Base-by-base conservation (phyloP, 768 basidiomycete genomes). In the Kondoa malvinella region DNA sequence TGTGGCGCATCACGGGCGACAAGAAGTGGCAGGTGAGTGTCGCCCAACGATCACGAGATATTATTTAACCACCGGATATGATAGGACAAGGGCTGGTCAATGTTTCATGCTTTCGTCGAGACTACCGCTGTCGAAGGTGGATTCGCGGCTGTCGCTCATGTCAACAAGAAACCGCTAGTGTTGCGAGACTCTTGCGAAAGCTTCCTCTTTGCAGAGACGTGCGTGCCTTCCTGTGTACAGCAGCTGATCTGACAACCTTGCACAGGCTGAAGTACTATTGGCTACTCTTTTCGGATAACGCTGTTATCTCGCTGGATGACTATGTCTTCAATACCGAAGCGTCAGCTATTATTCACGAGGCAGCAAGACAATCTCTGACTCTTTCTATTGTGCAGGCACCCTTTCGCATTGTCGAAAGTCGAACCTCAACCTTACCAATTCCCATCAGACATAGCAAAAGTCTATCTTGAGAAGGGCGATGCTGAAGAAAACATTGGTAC, bases 301-400 rank as follows among this genome's bases (percentile, higher is more conserved):
- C 88, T 70, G 80, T 80, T 1, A 70, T 87, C 40, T 78, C 79
- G 33, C 74, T 81, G 27, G 79, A 81, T 72, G 72, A 77, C 66
- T 81, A 75, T 74, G 79, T 81, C 34, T 81, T 81, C 76, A 81
- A 80, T 73, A 82, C 81, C 17, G 81, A 82, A 76, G 89, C 87
- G 2, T 89, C 89, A 63, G 61, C 32, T 29, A 25, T 14, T 12
- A 14, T 25, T 59, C 58, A 50, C 12, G 8, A n/a, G n/a, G n/a
- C n/a, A n/a, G n/a, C n/a, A n/a, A n/a, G n/a, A n/a, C n/a, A n/a
- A n/a, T n/a, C n/a, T n/a, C n/a, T n/a, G n/a, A n/a, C n/a, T n/a
- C n/a, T n/a, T n/a, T n/a, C n/a, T n/a, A n/a, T n/a, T n/a, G n/a
- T n/a, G n/a, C 40, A 50, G 40, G 21, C 40, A 50, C 21, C 40